phyloP scores from a whole-genome alignment of 345 rosid genomes.

The Cochlearia excelsa region DNA sequence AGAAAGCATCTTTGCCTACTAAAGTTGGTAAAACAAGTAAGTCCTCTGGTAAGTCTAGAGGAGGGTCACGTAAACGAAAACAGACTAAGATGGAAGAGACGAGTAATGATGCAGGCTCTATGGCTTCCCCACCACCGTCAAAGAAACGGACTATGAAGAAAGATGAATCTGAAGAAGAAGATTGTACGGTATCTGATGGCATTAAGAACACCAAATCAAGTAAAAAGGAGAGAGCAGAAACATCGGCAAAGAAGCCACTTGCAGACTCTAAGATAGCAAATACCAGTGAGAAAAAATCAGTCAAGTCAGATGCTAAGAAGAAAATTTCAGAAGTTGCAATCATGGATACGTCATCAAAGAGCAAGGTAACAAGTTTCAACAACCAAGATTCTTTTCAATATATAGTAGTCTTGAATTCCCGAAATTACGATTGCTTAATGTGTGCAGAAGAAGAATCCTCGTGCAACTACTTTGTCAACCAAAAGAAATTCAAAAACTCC shows the following conservation, averaged over 20 bases:
- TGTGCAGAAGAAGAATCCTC: too few relatives aligned
- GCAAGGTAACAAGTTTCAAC: too few relatives aligned
- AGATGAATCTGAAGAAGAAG: slow-evolving; percentile 32
- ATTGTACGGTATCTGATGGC: slow-evolving; percentile 25
- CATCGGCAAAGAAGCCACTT: slow-evolving; percentile 27
- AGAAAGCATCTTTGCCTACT: slow-evolving; percentile 35
- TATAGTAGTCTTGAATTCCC: too few relatives aligned
- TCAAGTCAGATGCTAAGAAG: slow-evolving; percentile 24
- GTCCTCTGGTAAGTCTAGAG: slow-evolving; percentile 21
- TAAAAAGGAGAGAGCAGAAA: slow-evolving; percentile 29
- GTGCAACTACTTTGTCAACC: too few relatives aligned
- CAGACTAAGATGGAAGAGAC: slow-evolving; percentile 35
- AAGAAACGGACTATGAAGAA: slow-evolving; percentile 28
- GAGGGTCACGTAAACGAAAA: slow-evolving; percentile 37
- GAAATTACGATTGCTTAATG: too few relatives aligned
- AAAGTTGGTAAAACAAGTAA: slow-evolving; percentile 35
- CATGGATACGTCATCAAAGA: too few relatives aligned
- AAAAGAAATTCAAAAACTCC: too few relatives aligned
- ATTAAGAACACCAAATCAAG: slow-evolving; percentile 33
- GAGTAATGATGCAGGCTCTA: slow-evolving; percentile 34
- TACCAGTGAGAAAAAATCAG: slow-evolving; percentile 15
- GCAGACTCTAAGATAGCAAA: slow-evolving; percentile 28
- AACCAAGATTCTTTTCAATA: too few relatives aligned
- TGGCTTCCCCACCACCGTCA: slow-evolving; percentile 15
- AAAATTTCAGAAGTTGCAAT: slow-evolving; percentile 16